phyloP scores from a whole-genome alignment of 805 yeast genomes.

The Saccharomycopsis olivae region DNA sequence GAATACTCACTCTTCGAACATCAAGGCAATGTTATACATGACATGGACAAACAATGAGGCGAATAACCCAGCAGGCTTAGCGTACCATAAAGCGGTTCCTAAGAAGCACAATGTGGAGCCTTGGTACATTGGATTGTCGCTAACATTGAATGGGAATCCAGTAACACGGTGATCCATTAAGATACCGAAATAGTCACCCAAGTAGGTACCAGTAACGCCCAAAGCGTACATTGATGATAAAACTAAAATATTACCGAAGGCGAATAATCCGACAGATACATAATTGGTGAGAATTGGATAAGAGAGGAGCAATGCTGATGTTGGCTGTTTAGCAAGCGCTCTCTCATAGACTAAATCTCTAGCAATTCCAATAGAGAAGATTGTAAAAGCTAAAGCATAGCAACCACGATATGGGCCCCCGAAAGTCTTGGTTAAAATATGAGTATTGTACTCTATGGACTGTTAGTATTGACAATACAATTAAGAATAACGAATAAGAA shows the following conservation, averaged over 20 bases:
- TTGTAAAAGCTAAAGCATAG: constrained; percentile 70
- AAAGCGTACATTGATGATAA: constrained; percentile 79
- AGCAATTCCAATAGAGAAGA: constrained; percentile 74
- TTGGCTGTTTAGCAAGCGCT: constrained; percentile 66
- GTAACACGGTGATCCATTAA: constrained; percentile 85
- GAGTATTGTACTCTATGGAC: constrained; percentile 59
- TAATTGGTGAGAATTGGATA: constrained; percentile 28
- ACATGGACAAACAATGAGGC: constrained; percentile 62
- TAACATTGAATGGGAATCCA: constrained; percentile 84
- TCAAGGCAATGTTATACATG: constrained; percentile 76
- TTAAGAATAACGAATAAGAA: not conserved
- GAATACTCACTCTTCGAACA: constrained; percentile 90
- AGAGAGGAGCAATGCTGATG: constrained; percentile 41
- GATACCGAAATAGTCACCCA: constrained; percentile 96
- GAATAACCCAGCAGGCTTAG: constrained; percentile 79
- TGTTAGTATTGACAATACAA: not conserved
- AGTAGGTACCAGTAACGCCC: constrained; percentile 92
- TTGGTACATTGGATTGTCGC: constrained; percentile 93
- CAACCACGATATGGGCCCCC: constrained; percentile 73
- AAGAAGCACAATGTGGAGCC: constrained; percentile 85
- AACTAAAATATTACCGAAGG: constrained; percentile 71
- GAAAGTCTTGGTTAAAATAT: constrained; percentile 61
- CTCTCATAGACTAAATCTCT: constrained; percentile 67
- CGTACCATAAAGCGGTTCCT: constrained; percentile 83
- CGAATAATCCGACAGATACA: constrained; percentile 48